Evolutionary conservation across 2,329 filamentous ascomycete species (phyloP), one percentile per base, ranked within the genome.

Genomic region (Dactylellina leptospora): DNA sequence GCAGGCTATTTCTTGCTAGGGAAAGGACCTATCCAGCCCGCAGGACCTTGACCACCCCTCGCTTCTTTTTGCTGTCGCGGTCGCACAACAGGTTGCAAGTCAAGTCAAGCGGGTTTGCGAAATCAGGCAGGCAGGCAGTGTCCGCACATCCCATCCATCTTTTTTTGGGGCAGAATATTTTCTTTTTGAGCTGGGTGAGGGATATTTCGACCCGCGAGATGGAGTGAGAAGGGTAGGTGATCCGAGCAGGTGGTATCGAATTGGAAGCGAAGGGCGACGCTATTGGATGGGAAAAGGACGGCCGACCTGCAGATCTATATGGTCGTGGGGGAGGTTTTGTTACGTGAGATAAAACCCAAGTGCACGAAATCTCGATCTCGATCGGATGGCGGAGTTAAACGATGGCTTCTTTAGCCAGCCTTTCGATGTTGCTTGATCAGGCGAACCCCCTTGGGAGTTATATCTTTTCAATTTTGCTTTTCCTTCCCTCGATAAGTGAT

Each of bases 211-310:
- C 42, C 38, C 45, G 45, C 51, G 50, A 51, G 28, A 38, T 20
- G 23, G 16, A 13, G 40, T 16, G n/a, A n/a, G 33, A 30, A 25
- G 16, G 11, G 33, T 38, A 33, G 63, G 45, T 50, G 64, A 70
- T 62, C 66, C 53, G 58, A 63, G 66, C 56, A 55, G 51, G 56
- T 71, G 27, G 50, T 55, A 55, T 53, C 30, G 30, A 55, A 53
- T 47, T 23, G 40, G 58, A 33, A 50, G n/a, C 27, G 36, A 44
- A n/a, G 48, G 33, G 25, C 9, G 30, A 50, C 20, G 56, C 25
- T 25, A 50, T 51, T 48, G 44, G 58, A 20, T 16, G 51, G 66
- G 25, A 58, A 58, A 66, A 47, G 44, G 30, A 51, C 33, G 22
- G 20, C 54, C 45, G 51, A 53, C 45, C 33, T 42, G 51, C n/a